These are phyloP conservation scores for Collybia sordida DNA, from an alignment of 768 basidiomycete genomes.

Conservation along the genomic window DNA sequence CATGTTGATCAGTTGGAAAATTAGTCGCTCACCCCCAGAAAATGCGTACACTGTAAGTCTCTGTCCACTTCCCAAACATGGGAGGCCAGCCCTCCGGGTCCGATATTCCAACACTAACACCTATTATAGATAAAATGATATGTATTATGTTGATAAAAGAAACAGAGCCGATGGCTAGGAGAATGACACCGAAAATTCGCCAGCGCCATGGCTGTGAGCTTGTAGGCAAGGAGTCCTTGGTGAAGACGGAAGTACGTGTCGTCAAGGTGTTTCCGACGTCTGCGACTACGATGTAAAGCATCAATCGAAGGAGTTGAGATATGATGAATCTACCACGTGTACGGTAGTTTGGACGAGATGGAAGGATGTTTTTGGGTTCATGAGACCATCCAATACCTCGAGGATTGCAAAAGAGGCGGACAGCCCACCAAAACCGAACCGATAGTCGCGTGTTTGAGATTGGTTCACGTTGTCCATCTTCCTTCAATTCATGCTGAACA, in stretches of 20 bases:
- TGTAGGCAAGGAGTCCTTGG: conserved; percentile 6
- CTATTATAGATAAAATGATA: conserved; percentile 2
- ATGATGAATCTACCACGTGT: conserved; percentile 19
- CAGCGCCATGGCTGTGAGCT: conserved; percentile 10
- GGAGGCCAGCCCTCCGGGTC: conserved; percentile 30
- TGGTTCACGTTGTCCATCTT: conserved; percentile 9
- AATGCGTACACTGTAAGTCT: conserved; percentile 29
- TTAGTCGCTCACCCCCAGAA: conserved; percentile 30
- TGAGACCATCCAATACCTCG: conserved; percentile 29
- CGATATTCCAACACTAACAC: conserved; percentile 17
- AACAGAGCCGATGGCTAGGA: conserved; percentile 9
- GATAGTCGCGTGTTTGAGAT: conserved; percentile 16
- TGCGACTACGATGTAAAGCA: conserved; percentile 15
- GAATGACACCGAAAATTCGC: conserved; percentile 9
- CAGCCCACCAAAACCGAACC: conserved; percentile 22
- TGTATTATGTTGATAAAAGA: conserved; percentile 9
- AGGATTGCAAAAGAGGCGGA: conserved; percentile 19
- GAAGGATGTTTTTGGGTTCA: conserved; percentile 17
- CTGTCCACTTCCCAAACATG: conserved; percentile 21
- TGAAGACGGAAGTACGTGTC: conserved; percentile 16
- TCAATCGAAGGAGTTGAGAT: conserved; percentile 10
- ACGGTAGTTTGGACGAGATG: conserved; percentile 12
- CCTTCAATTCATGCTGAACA: conserved; percentile 21
- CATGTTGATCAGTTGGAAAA: not conserved
- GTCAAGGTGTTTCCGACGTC: conserved; percentile 19